Percentiles rank a stretch among this genome's conserved stretches.
phyloP scores from a whole-genome alignment of 441 rosid species.

The Gossypium schwendimanii region DNA sequence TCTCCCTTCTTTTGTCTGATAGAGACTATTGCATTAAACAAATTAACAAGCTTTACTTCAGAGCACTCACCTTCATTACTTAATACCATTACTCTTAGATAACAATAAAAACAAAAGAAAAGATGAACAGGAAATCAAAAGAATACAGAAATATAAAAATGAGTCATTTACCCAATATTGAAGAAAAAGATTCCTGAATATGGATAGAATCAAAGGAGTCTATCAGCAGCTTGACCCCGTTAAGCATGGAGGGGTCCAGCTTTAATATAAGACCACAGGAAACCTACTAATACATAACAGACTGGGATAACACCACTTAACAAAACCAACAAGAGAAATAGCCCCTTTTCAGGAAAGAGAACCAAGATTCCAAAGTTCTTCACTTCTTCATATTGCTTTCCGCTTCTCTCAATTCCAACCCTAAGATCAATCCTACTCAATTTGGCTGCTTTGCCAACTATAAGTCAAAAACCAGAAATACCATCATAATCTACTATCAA shows the following conservation, averaged over 20 bases:
- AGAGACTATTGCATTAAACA: neutral
- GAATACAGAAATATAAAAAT: neutral
- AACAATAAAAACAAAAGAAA: neutral
- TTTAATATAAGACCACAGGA: neutral
- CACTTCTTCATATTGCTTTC: neutral
- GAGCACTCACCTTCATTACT: neutral
- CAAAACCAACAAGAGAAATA: neutral
- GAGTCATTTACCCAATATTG: neutral
- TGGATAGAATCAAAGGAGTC: neutral
- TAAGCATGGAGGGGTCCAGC: neutral
- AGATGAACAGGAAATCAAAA: neutral
- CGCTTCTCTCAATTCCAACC: neutral
- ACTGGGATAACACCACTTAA: too few relatives aligned
- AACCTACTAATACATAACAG: neutral
- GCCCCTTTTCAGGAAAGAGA: neutral
- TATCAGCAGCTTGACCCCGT: neutral
- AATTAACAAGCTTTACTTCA: neutral
- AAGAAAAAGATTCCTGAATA: neutral
- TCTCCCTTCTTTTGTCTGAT: neutral
- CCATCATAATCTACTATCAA: neutral
- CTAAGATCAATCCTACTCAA: slow-evolving; percentile 1
- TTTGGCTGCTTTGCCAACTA: neutral
- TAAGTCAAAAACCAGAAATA: neutral
- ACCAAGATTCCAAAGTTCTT: neutral
- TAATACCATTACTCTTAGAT: neutral